phyloP scores from a whole-genome alignment of 2,329 filamentous ascomycete genomes.

The Aspergillus tubingensis region DNA sequence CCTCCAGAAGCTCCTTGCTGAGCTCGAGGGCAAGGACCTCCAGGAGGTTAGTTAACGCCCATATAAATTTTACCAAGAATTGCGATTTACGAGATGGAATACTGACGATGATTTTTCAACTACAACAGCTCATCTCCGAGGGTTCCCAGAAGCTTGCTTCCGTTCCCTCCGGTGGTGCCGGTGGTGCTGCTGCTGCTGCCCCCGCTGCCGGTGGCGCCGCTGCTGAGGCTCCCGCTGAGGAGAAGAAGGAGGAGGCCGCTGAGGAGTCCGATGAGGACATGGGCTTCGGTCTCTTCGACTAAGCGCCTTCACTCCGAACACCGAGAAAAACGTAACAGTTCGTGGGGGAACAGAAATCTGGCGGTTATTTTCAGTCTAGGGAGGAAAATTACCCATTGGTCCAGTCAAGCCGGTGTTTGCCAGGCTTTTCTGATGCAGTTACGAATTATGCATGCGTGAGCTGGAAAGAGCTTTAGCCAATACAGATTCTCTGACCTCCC shows the following conservation, averaged over 20 bases:
- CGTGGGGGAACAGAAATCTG: constrained; percentile 61
- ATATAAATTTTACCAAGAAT: not conserved
- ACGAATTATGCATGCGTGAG: constrained; percentile 38
- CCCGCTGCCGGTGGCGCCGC: constrained; percentile 67
- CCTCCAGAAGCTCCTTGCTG: constrained; percentile 79
- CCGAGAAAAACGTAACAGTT: constrained; percentile 56
- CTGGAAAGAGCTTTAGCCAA: constrained; percentile 38
- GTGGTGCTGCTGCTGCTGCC: constrained; percentile 48
- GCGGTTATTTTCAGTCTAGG: constrained; percentile 33
- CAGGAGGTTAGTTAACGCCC: constrained; percentile 69
- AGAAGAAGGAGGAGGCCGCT: constrained; percentile 73
- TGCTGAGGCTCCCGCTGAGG: constrained; percentile 67
- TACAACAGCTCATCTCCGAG: constrained; percentile 77
- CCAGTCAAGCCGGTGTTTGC: constrained; percentile 31
- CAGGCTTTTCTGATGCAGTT: constrained; percentile 41
- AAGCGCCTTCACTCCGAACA: constrained; percentile 35
- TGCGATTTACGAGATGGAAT: not conserved
- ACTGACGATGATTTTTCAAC: constrained; percentile 17
- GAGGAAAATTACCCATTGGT: constrained; percentile 30
- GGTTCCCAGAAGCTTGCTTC: constrained; percentile 94
- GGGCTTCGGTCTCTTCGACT: constrained; percentile 73
- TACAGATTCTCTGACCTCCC: constrained; percentile 38
- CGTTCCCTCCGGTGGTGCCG: constrained; percentile 86
- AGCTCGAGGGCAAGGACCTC: constrained; percentile 71
- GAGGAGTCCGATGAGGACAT: constrained; percentile 75